A percentile compares a stretch with the other conserved stretches of the same genome.
Conservation (phyloP, 352 stramenopile genomes). For the Pelagophyceae sp. region DNA sequence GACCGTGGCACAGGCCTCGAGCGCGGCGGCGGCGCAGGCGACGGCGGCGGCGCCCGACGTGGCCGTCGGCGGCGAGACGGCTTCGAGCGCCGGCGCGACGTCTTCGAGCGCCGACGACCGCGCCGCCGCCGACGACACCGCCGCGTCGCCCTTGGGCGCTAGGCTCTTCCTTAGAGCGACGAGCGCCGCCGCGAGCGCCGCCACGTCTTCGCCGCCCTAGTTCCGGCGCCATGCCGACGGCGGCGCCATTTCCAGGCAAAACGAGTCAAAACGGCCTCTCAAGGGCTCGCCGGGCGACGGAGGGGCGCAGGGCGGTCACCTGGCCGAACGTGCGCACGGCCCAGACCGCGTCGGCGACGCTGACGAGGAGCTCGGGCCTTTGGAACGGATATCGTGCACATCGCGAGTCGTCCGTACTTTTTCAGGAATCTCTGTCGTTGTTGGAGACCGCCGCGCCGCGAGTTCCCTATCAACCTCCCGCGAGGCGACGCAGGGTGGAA, state of each 20-base stretch:
- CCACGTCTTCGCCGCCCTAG: not conserved
- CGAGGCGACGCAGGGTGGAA: too few relatives aligned
- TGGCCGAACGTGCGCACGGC: not conserved
- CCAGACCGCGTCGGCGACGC: not conserved
- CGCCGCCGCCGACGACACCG: not conserved
- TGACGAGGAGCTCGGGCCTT: too few relatives aligned
- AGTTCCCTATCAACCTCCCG: too few relatives aligned
- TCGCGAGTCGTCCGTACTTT: too few relatives aligned
- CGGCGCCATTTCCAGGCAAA: not conserved
- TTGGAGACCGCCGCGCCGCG: too few relatives aligned
- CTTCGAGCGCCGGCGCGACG: not conserved
- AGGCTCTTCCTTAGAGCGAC: not conserved
- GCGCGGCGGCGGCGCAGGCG: too few relatives aligned
- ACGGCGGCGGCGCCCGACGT: not conserved
- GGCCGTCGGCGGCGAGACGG: not conserved
- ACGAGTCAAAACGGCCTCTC: not conserved
- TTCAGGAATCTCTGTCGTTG: too few relatives aligned
- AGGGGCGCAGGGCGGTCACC: not conserved
- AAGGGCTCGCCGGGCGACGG: not conserved
- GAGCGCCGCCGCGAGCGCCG: not conserved
- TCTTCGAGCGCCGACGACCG: not conserved
- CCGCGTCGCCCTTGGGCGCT: too few relatives aligned
- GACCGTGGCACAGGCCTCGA: not conserved
- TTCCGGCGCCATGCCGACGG: not conserved
- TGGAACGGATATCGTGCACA: too few relatives aligned